Evolutionary conservation across 179 eudicot species (phyloP).

Genomic region (Dionaea muscipula): DNA sequence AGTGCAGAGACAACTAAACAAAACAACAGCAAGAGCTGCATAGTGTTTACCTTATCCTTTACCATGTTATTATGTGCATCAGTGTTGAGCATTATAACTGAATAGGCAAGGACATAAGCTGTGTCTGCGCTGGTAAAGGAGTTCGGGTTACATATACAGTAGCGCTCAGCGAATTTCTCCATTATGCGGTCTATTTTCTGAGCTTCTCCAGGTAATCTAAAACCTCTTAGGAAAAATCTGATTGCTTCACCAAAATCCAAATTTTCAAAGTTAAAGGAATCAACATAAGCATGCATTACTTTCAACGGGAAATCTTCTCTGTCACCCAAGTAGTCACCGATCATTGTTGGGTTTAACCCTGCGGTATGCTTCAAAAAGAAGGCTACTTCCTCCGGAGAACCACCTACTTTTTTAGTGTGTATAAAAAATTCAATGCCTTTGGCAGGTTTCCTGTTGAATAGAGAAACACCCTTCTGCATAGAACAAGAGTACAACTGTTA

Average conservation of each 20-base stretch:
- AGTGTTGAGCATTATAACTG: slow-evolving; percentile 93
- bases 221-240: slow-evolving; percentile 83
- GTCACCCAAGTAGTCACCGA: slow-evolving; percentile 95
- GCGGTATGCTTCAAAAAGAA: slow-evolving; percentile 63
- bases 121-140: slow-evolving; percentile 92
- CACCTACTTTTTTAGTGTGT: slow-evolving; percentile 63
- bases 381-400: slow-evolving; percentile 82
- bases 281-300: slow-evolving; percentile 97
- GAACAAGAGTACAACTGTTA: slow-evolving; percentile 14
- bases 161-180: slow-evolving; percentile 98
- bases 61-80: slow-evolving; percentile 98
- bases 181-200: slow-evolving; percentile 95
- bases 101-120: slow-evolving; percentile 97
- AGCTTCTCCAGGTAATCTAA: slow-evolving; percentile 96
- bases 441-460: slow-evolving; percentile 89
- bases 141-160: slow-evolving; percentile 84
- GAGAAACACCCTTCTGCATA: slow-evolving; percentile 85
- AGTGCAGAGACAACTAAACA: too few relatives aligned
- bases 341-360: slow-evolving; percentile 73
- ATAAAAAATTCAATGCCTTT: slow-evolving; percentile 81
- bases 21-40: not conserved
- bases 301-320: slow-evolving; percentile 80
- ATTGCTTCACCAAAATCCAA: slow-evolving; percentile 91
- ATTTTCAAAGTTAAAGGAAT: slow-evolving; percentile 72
- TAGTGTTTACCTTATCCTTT: slow-evolving; percentile 72